These are phyloP conservation scores for Ceriops decandra DNA, from an alignment of 345 rosid genomes.

Conservation along the genomic window DNA sequence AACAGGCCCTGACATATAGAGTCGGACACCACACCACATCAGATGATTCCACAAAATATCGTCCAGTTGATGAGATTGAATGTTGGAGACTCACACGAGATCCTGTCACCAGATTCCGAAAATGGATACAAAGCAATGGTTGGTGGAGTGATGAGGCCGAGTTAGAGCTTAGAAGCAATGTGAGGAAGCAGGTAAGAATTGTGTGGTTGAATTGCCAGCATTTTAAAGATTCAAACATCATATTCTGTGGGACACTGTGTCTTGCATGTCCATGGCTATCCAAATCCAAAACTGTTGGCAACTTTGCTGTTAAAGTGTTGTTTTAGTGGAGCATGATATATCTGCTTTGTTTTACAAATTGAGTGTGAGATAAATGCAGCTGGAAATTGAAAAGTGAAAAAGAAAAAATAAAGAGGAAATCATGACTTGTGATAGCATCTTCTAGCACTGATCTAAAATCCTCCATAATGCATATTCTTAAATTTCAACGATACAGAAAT, in stretches of 20 bases:
- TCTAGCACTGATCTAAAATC: background rate
- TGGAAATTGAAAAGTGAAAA: background rate
- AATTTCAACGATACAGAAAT: background rate
- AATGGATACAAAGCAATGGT: conserved; percentile 65
- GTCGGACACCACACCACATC: conserved; percentile 92
- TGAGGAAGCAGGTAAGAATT: conserved; percentile 61
- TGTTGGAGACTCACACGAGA: conserved; percentile 58
- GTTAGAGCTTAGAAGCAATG: conserved; percentile 49
- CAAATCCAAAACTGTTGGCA: no score
- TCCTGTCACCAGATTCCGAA: conserved; percentile 63
- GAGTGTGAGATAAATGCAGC: no score
- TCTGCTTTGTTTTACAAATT: no score
- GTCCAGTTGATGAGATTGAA: conserved; percentile 64
- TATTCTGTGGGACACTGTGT: background rate
- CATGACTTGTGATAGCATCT: background rate
- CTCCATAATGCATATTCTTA: background rate
- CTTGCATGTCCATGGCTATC: background rate
- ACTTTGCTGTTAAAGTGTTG: no score
- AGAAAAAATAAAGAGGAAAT: background rate
- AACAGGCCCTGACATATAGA: conserved; percentile 82
- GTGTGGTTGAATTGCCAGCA: background rate
- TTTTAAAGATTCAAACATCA: background rate
- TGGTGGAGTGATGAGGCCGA: conserved; percentile 78
- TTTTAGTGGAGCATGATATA: no score
- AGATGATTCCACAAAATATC: conserved; percentile 90